phyloP scores from a whole-genome alignment of 2,329 filamentous ascomycete species.

The Ophiosphaerella narmari region DNA sequence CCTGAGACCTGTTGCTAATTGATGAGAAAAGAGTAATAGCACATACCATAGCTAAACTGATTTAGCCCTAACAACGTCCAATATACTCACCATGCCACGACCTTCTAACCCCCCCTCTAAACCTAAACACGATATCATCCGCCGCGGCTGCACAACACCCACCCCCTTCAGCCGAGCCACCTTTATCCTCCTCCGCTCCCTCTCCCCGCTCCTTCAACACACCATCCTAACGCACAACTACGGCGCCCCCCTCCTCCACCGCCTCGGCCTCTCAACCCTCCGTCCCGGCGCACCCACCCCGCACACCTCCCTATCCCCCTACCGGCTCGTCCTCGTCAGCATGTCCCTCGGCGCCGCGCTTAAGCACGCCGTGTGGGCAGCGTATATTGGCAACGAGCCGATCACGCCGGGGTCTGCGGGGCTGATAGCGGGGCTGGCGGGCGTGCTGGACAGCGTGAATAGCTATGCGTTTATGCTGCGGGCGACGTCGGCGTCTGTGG shows the following conservation, averaged over 20 bases:
- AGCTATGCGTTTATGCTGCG: constrained; percentile 59
- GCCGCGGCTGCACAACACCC: constrained; percentile 48
- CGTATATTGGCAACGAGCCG: constrained; percentile 54
- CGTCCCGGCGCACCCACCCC: constrained; percentile 50
- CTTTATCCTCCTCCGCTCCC: constrained; percentile 54
- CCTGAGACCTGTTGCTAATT: too few relatives aligned
- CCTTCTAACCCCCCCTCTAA: constrained; percentile 15
- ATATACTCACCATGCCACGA: too few relatives aligned
- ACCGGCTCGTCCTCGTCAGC: constrained; percentile 56
- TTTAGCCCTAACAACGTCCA: too few relatives aligned
- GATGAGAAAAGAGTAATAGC: too few relatives aligned
- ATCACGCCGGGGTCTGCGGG: constrained; percentile 53
- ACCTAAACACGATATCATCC: constrained; percentile 41
- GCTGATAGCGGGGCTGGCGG: constrained; percentile 50
- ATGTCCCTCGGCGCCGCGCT: constrained; percentile 59
- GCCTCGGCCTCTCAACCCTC: constrained; percentile 52
- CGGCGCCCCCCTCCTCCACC: constrained; percentile 51
- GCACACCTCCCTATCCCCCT: constrained; percentile 56
- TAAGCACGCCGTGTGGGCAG: constrained; percentile 63
- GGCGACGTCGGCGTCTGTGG: constrained; percentile 53
- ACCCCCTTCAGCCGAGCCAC: constrained; percentile 46
- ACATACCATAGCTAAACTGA: too few relatives aligned
- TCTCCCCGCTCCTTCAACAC: constrained; percentile 57
- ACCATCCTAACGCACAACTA: constrained; percentile 52
- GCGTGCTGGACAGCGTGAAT: constrained; percentile 48